Base-by-base conservation (phyloP, 192 early-diverging fungal genomes). In the Diversispora epigaea region DNA sequence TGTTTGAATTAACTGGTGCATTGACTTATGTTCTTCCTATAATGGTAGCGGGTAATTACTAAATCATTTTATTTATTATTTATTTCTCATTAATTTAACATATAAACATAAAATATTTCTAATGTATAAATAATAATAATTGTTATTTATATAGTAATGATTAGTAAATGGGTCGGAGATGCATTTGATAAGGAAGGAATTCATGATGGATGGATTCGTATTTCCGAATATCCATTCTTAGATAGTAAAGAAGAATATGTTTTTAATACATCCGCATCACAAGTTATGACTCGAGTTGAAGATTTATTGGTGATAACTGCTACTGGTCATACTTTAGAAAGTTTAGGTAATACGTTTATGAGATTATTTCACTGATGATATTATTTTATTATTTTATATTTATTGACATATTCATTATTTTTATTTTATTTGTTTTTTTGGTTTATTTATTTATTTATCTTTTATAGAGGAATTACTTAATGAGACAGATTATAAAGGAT, bases 1-100 rank as follows among this genome's bases (percentile, higher is more conserved):
- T 99, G 96, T 99, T 99, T 83, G 98, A 99, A 81, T 85, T 99
- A 55, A 99, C 96, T 15, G 98, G 96, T 4, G 93, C 95, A 3
- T 84, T 99, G 52, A 95, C 93, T 57, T 98, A 99, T 77, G 93
- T 97, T 45, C 75, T 97, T 44, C 97, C 97, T 3, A 94, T 91
- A 41, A 95, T 94, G 94, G 82, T 93, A 39, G 84, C 88, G 8
- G 90, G 91, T 77, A 88, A 60, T 17, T 63, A 32, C 3, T 40
- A n/a, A 41, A 41, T 3, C 52, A 9, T 55, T 49, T 15, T 15
- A 52, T 78, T n/a, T 70, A 63, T 50, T 55, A 32, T 41, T 49
- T 75, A 5, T 71, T 55, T 14, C 41, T 66, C 63, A 0, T 25
- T 32, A 9, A 14, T 3, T 0, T 41, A 52, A 39, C 9, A 72